phyloP scores from a whole-genome alignment of 108 stramenopile species.

The Skeletonema menzelii region DNA sequence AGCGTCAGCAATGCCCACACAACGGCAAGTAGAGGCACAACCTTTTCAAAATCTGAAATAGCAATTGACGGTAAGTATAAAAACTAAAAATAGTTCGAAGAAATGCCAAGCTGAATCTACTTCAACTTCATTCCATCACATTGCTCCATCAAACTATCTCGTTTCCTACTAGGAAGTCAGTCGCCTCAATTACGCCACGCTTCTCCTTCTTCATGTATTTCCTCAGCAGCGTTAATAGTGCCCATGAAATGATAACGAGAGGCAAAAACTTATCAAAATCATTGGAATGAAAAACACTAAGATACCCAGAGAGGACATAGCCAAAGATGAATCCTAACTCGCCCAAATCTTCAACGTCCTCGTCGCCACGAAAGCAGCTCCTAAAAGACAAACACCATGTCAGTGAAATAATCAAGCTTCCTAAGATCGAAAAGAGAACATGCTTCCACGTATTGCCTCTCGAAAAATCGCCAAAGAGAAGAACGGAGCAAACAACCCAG shows the following conservation, averaged over 20 bases:
- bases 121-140: neutral
- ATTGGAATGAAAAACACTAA: conserved; percentile 5
- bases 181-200: neutral
- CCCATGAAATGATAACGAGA: conserved; percentile 20
- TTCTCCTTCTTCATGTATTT: conserved; percentile 19
- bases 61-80: too few species aligned
- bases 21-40: too few species aligned
- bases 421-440: conserved; percentile 6
- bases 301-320: conserved; percentile 8
- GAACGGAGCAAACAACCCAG: conserved; percentile 21
- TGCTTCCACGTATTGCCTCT: conserved; percentile 28
- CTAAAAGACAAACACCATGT: conserved; percentile 23
- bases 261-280: neutral
- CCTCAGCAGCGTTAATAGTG: conserved; percentile 17
- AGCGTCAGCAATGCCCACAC: too few species aligned
- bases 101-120: neutral
- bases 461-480: conserved; percentile 28
- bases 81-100: too few species aligned
- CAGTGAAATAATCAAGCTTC: conserved; percentile 16
- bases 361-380: conserved; percentile 4
- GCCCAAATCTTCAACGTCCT: conserved; percentile 27
- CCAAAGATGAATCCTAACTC: conserved; percentile 35
- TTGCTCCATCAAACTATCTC: neutral
- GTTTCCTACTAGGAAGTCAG: neutral
- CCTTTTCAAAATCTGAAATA: too few species aligned